These are phyloP conservation scores for Musa schizocarpa DNA, from an alignment of 176 grass and related monocot genomes.

Conservation along the genomic window DNA sequence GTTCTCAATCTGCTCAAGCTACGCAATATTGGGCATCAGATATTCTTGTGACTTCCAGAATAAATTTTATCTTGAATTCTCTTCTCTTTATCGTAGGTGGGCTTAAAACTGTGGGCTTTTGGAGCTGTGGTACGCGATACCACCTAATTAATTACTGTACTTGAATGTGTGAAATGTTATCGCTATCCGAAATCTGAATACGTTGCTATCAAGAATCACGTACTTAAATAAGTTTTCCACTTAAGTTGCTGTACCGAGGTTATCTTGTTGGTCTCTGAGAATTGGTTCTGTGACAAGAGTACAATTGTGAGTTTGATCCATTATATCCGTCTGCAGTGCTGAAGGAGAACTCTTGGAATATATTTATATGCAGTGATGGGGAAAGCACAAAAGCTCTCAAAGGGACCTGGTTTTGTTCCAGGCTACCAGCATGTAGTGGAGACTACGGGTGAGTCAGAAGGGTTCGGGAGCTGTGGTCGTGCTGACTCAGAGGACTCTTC, in stretches of 20 bases:
- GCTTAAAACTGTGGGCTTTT: background rate
- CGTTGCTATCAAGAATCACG: no score
- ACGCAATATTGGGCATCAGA: background rate
- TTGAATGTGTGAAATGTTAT: background rate
- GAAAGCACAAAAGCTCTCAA: slow-evolving; percentile 84
- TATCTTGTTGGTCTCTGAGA: background rate
- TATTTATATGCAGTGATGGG: slow-evolving; percentile 57
- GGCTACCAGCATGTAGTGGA: slow-evolving; percentile 73
- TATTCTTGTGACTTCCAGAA: background rate
- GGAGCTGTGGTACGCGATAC: no score
- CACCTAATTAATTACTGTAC: background rate
- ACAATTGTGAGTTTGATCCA: no score
- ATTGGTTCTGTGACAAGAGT: background rate
- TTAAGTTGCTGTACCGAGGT: background rate
- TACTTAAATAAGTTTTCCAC: no score
- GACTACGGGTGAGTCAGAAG: slow-evolving; percentile 54
- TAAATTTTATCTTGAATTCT: background rate
- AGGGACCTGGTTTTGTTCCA: slow-evolving; percentile 63
- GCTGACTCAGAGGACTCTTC: slow-evolving; percentile 70
- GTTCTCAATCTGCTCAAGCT: background rate
- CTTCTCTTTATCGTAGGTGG: background rate
- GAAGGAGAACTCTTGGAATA: background rate
- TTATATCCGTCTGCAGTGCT: background rate
- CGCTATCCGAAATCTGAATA: background rate
- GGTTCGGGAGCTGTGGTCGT: slow-evolving; percentile 32